Evolutionary conservation across 108 stramenopile species (phyloP).

Genomic region (Chaetoceros tenuissimus): DNA sequence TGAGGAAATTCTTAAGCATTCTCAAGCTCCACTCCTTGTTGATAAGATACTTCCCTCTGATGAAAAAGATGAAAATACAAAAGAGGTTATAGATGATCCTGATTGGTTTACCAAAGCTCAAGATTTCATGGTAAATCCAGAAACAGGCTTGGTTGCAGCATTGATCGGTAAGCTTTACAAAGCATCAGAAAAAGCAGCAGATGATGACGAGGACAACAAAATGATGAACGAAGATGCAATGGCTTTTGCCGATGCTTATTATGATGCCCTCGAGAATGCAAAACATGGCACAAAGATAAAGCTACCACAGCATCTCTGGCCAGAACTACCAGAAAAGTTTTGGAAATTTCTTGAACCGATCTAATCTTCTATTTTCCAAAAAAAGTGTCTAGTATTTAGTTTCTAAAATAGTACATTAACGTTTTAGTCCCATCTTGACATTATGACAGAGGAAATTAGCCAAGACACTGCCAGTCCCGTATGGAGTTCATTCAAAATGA

Average conservation of each 20-base stretch:
- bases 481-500: too few relatives aligned
- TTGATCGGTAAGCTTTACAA: constrained; percentile 24
- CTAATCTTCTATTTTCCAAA: too few relatives aligned
- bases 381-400: too few relatives aligned
- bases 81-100: constrained; percentile 4
- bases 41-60: constrained; percentile 1
- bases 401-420: too few relatives aligned
- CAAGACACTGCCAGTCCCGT: too few relatives aligned
- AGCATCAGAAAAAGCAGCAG: constrained; percentile 7
- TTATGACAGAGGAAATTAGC: too few relatives aligned
- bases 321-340: constrained; percentile 5
- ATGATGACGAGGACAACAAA: constrained; percentile 1
- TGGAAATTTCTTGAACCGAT: constrained; percentile 1
- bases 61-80: constrained; percentile 3
- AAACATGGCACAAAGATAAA: constrained; percentile 31
- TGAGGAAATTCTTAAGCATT: constrained; percentile 12
- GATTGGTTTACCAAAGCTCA: constrained; percentile 28
- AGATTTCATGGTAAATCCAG: constrained; percentile 17
- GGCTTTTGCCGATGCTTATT: constrained; percentile 27
- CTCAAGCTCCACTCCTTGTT: constrained; percentile 17
- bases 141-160: constrained; percentile 1
- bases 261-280: constrained; percentile 27
- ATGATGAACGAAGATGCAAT: constrained; percentile 19
- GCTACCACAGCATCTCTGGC: constrained; percentile 16
- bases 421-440: too few relatives aligned